A percentile compares a stretch with the other conserved stretches of the same genome.
Conservation (phyloP, 192 early-diverging fungal species). For the Gorgonomyces haynaldii region DNA sequence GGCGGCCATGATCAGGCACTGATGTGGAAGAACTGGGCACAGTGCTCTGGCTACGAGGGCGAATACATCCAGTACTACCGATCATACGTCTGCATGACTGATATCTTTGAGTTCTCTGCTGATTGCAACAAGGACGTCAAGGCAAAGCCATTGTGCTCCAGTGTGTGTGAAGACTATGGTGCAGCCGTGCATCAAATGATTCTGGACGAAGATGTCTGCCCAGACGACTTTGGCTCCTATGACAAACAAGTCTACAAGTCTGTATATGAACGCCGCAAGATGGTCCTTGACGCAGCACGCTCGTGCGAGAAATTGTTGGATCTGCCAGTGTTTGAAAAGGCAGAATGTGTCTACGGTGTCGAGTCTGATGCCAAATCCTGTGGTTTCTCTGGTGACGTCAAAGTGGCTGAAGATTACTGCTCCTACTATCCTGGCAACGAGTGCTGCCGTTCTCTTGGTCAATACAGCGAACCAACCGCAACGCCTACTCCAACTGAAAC, state of each 20-base stretch:
- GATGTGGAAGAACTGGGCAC: constrained; percentile 26
- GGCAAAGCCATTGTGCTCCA: constrained; percentile 10
- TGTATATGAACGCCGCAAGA: neutral
- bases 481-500: too few species aligned
- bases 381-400: neutral
- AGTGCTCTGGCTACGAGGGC: constrained; percentile 30
- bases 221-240: neutral
- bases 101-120: constrained; percentile 26
- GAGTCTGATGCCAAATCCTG: neutral
- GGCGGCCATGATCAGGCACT: constrained; percentile 20
- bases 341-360: neutral
- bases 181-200: constrained; percentile 18
- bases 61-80: constrained; percentile 34
- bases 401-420: neutral
- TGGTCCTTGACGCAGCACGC: neutral
- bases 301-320: neutral
- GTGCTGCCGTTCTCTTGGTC: too few species aligned
- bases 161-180: constrained; percentile 24
- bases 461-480: too few species aligned
- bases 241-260: too few species aligned
- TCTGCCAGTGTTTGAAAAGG: neutral
- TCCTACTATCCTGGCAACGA: neutral
- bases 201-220: constrained; percentile 16
- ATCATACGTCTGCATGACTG: constrained; percentile 33
- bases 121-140: constrained; percentile 22